A percentile compares a stretch with the other conserved stretches of the same genome.
These are phyloP conservation scores for Cyclocybe cylindracea DNA, from an alignment of 768 basidiomycete genomes.

Conservation along the genomic window DNA sequence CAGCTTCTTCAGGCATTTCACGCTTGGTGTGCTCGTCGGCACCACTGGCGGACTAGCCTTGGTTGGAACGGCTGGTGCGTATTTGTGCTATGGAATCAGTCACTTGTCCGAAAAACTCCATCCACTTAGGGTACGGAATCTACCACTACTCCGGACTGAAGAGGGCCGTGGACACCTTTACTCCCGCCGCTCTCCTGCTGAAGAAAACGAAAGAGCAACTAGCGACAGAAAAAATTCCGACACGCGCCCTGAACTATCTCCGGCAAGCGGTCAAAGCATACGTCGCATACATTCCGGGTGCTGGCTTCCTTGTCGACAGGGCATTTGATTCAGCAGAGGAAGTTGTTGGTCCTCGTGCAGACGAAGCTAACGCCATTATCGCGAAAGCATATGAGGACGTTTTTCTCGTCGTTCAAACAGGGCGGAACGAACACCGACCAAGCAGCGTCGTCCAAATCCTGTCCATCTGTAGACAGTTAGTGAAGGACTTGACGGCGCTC, in stretches of 20 bases:
- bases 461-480: conserved; percentile 8
- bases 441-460: conserved; percentile 7
- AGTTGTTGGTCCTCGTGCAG: conserved; percentile 35
- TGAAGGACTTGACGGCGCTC: conserved; percentile 6
- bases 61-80: conserved; percentile 11
- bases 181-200: conserved; percentile 19
- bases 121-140: conserved; percentile 33
- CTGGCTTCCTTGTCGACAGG: conserved; percentile 36
- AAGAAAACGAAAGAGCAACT: conserved; percentile 17
- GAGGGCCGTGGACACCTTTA: conserved; percentile 33
- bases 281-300: conserved; percentile 38
- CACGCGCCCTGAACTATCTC: conserved; percentile 35
- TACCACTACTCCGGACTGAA: conserved; percentile 45
- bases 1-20: no score
- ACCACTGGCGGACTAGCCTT: not conserved
- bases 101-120: not conserved
- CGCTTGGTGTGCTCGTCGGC: no score
- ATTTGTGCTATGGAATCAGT: not conserved
- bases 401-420: conserved; percentile 14
- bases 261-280: conserved; percentile 42
- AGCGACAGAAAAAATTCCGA: conserved; percentile 21
- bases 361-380: conserved; percentile 40
- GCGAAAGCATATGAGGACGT: conserved; percentile 37
- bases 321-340: conserved; percentile 44
- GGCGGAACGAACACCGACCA: conserved; percentile 11